phyloP scores from a whole-genome alignment of 2,329 filamentous ascomycete genomes.

The Rhynchosporium graminicola region DNA sequence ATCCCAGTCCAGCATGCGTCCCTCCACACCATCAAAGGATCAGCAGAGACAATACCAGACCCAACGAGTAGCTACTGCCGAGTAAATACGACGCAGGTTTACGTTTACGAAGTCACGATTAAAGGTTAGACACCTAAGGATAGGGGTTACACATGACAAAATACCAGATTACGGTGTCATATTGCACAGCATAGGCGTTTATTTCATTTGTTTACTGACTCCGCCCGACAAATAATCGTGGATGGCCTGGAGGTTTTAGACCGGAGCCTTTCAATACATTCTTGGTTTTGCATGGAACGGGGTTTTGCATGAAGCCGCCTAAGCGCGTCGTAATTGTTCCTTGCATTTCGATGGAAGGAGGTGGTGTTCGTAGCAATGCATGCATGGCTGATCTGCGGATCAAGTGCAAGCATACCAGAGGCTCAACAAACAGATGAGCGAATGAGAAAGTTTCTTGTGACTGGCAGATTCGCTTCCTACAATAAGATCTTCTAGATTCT shows the following conservation, averaged over 20 bases:
- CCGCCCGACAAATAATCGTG: slow-evolving; percentile 7
- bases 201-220: slow-evolving; percentile 19
- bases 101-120: slow-evolving; percentile 34
- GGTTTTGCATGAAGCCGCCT: slow-evolving; percentile 18
- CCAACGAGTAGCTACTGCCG: slow-evolving; percentile 28
- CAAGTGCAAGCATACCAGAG: slow-evolving; percentile 4
- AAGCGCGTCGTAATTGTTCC: slow-evolving; percentile 9
- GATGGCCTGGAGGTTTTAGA: slow-evolving; percentile 19
- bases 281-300: slow-evolving; percentile 11
- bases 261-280: slow-evolving; percentile 27
- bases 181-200: slow-evolving; percentile 29
- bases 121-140: slow-evolving; percentile 9
- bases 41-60: slow-evolving; percentile 29
- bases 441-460: background rate
- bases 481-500: slow-evolving; percentile 1
- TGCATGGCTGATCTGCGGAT: slow-evolving; percentile 10
- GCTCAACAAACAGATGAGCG: slow-evolving; percentile 1
- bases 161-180: slow-evolving; percentile 13
- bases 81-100: slow-evolving; percentile 15
- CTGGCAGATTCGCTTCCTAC: background rate
- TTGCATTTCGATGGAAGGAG: slow-evolving; percentile 20
- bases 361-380: slow-evolving; percentile 6
- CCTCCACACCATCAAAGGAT: slow-evolving; percentile 34
- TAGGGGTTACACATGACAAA: background rate
- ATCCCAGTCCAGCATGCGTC: slow-evolving; percentile 34